Base-by-base conservation (phyloP, 345 rosid genomes). In the Hirschfeldia incana region DNA sequence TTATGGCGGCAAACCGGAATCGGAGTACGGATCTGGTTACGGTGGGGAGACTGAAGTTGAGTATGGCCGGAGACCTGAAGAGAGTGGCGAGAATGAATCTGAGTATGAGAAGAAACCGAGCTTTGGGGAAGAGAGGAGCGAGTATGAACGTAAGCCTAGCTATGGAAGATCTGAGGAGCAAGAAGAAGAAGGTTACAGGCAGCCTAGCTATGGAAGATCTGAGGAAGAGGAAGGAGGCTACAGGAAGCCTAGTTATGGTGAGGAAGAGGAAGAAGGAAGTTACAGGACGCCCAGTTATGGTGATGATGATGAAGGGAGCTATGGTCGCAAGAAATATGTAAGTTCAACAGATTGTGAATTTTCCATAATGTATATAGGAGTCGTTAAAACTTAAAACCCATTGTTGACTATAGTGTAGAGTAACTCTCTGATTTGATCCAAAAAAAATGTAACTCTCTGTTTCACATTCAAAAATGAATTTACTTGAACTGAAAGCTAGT, bases 291-390 rank as follows among this genome's bases (percentile, higher is more conserved):
- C 21, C 72, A 76, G 85, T 78, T 81, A 81, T 30, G 87, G 87
- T 65, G 87, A 86, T 72, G 93, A 81, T n/a, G 88, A 88, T 68
- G 90, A 87, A 76, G 74, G 59, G 74, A 77, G 87, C 82, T 85
- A 87, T 77, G 92, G 94, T 58, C 94, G 97, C 86, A 92, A 91
- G 88, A 91, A 91, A 86, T 82, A 95, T 84, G 99, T 95, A 61
- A 89, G 90, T 80, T 63, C 0, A 53, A 21, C 21, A 21, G 21
- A 21, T 21, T 21, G 21, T 21, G 21, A 21, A 21, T 21, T 21
- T 21, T 21, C 21, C 21, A 21, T 21, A 21, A 1, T 21, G 21
- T 21, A 21, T 21, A 21, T 21, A 21, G 0, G 21, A 21, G 21
- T 21, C 21, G 21, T 21, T 21, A 21, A 21, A 21, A 21, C 21